Percentiles rank a stretch among this genome's conserved stretches.
phyloP scores from a whole-genome alignment of 192 early-diverging fungal species.

The Linnemannia zychae region DNA sequence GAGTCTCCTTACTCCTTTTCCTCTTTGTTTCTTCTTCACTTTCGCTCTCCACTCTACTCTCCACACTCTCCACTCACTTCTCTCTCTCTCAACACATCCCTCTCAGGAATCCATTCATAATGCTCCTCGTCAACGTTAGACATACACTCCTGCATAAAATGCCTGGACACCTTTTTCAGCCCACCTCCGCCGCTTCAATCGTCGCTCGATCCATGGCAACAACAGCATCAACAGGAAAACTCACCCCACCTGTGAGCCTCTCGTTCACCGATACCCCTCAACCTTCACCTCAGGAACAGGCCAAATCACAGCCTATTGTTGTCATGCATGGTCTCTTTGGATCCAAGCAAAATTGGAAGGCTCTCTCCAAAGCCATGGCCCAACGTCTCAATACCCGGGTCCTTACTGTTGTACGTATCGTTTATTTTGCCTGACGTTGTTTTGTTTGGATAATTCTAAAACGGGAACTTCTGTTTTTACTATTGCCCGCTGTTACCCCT shows the following conservation, averaged over 20 bases:
- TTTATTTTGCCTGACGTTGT: not conserved
- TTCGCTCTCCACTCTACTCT: not conserved
- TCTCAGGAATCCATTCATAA: not conserved
- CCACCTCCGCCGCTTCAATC: not conserved
- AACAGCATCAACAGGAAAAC: not conserved
- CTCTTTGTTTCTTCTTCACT: not conserved
- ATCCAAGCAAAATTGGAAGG: constrained; percentile 94
- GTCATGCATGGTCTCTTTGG: constrained; percentile 95
- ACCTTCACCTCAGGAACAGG: constrained; percentile 17
- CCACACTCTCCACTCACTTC: not conserved
- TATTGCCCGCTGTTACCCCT: too few species aligned
- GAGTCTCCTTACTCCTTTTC: not conserved
- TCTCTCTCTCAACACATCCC: not conserved
- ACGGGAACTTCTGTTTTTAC: not conserved
- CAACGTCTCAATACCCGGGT: constrained; percentile 73
- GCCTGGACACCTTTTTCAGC: not conserved
- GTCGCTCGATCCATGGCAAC: not conserved
- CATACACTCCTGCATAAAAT: not conserved
- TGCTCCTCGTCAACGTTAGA: not conserved
- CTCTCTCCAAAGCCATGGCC: constrained; percentile 82
- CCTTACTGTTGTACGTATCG: constrained; percentile 67
- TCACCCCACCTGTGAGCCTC: constrained; percentile 25
- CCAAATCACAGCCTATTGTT: constrained; percentile 65
- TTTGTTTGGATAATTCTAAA: not conserved
- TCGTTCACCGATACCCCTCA: constrained; percentile 32